Conservation (phyloP, 306 rosid genomes). For the Mimosa pudica region DNA sequence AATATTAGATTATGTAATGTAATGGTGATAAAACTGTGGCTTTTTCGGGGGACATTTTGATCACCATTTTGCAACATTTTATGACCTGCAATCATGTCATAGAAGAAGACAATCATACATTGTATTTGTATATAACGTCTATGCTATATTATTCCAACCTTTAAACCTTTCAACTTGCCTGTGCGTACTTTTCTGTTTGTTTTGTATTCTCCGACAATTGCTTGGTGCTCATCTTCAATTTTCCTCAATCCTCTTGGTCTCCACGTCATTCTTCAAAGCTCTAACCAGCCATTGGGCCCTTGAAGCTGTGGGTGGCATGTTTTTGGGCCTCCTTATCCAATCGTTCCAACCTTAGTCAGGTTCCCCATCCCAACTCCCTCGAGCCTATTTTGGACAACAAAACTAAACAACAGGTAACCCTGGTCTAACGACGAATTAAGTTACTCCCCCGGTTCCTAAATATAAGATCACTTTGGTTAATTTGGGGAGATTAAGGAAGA, state of each 20-base stretch:
- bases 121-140: conserved; percentile 26
- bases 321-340: background rate
- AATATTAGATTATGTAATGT: conserved; percentile 41
- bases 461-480: no score
- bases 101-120: conserved; percentile 3
- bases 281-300: background rate
- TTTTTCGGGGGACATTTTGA: conserved; percentile 16
- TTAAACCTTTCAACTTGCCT: background rate
- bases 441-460: no score
- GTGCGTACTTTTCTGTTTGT: background rate
- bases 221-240: background rate
- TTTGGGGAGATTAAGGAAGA: no score
- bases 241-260: background rate
- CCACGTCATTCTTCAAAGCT: background rate
- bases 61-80: conserved; percentile 28
- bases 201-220: background rate
- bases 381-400: no score
- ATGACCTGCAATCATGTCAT: conserved; percentile 18
- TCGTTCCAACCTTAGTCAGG: background rate
- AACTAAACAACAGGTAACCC: no score
- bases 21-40: conserved; percentile 22
- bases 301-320: background rate
- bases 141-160: conserved; percentile 1
- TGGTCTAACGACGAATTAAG: no score
- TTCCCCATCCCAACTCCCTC: no score